Evolutionary conservation across 352 stramenopile genomes (phyloP).

Genomic region (Pythium brachiatum): DNA sequence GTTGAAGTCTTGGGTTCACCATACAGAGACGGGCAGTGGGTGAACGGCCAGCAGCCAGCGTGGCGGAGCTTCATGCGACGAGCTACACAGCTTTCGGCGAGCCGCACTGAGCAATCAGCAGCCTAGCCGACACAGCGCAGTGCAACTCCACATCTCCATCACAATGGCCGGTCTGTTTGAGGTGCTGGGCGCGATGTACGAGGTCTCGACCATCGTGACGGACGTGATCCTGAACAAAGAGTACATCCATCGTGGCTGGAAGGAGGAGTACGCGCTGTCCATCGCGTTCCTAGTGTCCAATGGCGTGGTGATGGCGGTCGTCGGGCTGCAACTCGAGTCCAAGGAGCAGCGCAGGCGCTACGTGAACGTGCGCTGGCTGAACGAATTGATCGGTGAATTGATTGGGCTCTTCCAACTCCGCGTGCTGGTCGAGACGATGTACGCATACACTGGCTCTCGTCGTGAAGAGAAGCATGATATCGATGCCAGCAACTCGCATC

Average conservation of each 20-base stretch:
- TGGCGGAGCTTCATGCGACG: not conserved
- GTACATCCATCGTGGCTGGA: constrained; percentile 67
- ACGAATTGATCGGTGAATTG: constrained; percentile 35
- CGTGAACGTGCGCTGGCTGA: constrained; percentile 22
- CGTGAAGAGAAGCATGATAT: constrained; percentile 7
- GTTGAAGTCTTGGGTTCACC: constrained; percentile 33
- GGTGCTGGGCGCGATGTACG: constrained; percentile 44
- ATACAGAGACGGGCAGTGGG: not conserved
- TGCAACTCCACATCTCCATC: not conserved
- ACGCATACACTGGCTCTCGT: constrained; percentile 22
- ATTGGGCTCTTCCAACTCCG: constrained; percentile 63
- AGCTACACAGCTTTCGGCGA: not conserved
- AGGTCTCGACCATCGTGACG: constrained; percentile 66
- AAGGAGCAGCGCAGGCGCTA: constrained; percentile 37
- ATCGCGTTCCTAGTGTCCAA: constrained; percentile 63
- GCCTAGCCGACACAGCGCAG: not conserved
- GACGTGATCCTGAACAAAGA: constrained; percentile 72
- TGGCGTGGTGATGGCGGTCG: constrained; percentile 55
- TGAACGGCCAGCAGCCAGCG: not conserved
- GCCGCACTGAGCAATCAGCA: constrained; percentile 16
- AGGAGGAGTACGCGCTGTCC: constrained; percentile 72
- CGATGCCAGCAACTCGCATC: constrained; percentile 4
- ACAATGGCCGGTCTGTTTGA: constrained; percentile 34
- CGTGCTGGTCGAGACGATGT: constrained; percentile 57
- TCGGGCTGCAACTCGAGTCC: constrained; percentile 51